phyloP scores from a whole-genome alignment of 2,329 filamentous ascomycete species.

The Cladophialophora yegresii region DNA sequence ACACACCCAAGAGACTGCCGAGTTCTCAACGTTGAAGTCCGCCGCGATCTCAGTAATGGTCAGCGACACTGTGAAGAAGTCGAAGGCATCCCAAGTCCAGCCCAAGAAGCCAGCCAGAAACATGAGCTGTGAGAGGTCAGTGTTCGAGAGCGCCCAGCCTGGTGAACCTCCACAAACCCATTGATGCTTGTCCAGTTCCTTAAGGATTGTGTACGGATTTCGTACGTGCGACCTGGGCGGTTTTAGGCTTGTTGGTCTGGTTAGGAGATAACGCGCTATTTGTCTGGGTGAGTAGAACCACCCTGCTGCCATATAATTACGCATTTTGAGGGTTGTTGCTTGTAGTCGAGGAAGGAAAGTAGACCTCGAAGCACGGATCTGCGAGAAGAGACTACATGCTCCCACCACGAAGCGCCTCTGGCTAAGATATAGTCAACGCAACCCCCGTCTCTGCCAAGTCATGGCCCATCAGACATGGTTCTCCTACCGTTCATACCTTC shows the following conservation, averaged over 20 bases:
- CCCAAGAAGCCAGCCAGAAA: conserved; percentile 46
- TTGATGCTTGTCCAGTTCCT: background rate
- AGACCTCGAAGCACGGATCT: background rate
- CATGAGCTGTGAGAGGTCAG: conserved; percentile 60
- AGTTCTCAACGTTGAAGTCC: conserved; percentile 55
- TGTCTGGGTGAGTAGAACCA: conserved; percentile 42
- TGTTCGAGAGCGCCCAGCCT: conserved; percentile 28
- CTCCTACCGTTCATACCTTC: background rate
- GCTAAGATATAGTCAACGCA: background rate
- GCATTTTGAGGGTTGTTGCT: conserved; percentile 34
- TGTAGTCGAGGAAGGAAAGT: background rate
- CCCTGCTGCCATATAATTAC: conserved; percentile 40
- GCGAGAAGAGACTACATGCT: background rate
- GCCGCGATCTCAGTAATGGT: conserved; percentile 56
- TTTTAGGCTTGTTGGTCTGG: conserved; percentile 18
- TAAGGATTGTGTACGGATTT: background rate
- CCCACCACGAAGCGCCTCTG: background rate
- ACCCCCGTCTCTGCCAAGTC: background rate
- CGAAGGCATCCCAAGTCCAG: conserved; percentile 61
- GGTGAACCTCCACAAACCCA: background rate
- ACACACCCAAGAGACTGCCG: conserved; percentile 61
- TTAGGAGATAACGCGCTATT: conserved; percentile 41
- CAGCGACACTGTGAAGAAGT: conserved; percentile 63
- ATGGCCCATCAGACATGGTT: background rate
- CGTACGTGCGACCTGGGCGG: background rate